phyloP scores from a whole-genome alignment of 352 stramenopile genomes.

The Phytophthora syringae region DNA sequence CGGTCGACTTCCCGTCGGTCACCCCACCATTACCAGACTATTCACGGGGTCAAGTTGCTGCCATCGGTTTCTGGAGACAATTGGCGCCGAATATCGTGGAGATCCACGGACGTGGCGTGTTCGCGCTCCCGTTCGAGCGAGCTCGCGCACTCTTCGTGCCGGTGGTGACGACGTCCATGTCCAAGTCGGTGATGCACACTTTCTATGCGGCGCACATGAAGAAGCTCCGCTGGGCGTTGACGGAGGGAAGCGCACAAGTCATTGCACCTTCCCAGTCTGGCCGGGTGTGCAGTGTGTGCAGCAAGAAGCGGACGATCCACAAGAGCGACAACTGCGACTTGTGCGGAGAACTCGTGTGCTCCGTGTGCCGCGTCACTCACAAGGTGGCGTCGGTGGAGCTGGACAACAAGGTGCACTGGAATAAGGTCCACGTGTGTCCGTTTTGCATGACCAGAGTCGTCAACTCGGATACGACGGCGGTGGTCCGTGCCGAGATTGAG shows the following conservation, averaged over 20 bases:
- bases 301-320: conserved; percentile 28
- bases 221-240: conserved; percentile 29
- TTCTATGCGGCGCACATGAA: conserved; percentile 30
- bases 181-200: conserved; percentile 34
- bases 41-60: conserved; percentile 28
- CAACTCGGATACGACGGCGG: conserved; percentile 25
- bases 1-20: conserved; percentile 25
- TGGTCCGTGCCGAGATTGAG: conserved; percentile 34
- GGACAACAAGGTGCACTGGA: conserved; percentile 41
- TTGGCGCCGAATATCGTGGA: conserved; percentile 19
- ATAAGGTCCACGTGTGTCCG: conserved; percentile 29
- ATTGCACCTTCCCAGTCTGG: conserved; percentile 8
- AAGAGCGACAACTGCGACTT: conserved; percentile 29
- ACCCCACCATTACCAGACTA: conserved; percentile 30
- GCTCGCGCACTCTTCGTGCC: conserved; percentile 27
- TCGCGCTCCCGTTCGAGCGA: conserved; percentile 27
- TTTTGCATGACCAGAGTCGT: conserved; percentile 36
- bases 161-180: conserved; percentile 27
- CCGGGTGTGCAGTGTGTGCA: conserved; percentile 21
- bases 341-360: conserved; percentile 39
- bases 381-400: conserved; percentile 36
- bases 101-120: conserved; percentile 29
- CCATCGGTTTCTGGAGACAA: conserved; percentile 35
- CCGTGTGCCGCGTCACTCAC: conserved; percentile 37
- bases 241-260: conserved; percentile 16